Evolutionary conservation across 352 stramenopile genomes (phyloP), one percentile per base, ranked within the genome.

Genomic region (Pythium insidiosum): DNA sequence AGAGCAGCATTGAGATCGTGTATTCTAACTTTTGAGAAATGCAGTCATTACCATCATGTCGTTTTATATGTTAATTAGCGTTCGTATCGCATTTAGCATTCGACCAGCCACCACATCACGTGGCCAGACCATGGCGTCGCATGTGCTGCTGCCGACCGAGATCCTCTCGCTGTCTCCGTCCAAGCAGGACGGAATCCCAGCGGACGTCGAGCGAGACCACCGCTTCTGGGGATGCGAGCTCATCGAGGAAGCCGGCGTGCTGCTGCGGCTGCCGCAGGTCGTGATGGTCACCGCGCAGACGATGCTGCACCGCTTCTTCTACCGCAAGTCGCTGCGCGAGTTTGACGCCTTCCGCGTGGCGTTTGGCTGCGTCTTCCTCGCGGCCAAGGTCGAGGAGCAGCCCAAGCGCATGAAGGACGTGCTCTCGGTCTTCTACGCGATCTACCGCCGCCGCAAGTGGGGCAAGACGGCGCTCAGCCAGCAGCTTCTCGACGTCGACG

Each of bases 221-320:
- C 81, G 84, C 5, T 85, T 79, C 44, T 97, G 85, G 53, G 84
- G 80, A 37, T 96, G 88, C 45, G 84, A 96, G 56, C 57, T 97
- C 21, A 83, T 96, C 52, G 84, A 96, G 50, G 88, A 96, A 39
- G 84, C 84, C 1, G 84, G 82, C 18, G 63, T 95, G 12, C 59
- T 96, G 28, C 59, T 96, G 38, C 68, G 76, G 5, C 64, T 96
- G 23, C 87, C 88, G 2, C 85, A 95, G 43, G 84, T 95, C 16
- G 85, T 94, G 19, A 87, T 89, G 74, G 85, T 70, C 46, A 97
- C 88, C 3, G 88, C 75, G 20, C 87, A 97, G 54, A 96, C 77
- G 20, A 68, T 96, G 38, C 63, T 96, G 9, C 88, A 97, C 34
- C 74, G 88, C 24, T 97, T 97, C 61, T 96, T 81, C 53, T 92